These are phyloP conservation scores for Lumnitzera littorea DNA, from an alignment of 345 rosid species.

Conservation along the genomic window DNA sequence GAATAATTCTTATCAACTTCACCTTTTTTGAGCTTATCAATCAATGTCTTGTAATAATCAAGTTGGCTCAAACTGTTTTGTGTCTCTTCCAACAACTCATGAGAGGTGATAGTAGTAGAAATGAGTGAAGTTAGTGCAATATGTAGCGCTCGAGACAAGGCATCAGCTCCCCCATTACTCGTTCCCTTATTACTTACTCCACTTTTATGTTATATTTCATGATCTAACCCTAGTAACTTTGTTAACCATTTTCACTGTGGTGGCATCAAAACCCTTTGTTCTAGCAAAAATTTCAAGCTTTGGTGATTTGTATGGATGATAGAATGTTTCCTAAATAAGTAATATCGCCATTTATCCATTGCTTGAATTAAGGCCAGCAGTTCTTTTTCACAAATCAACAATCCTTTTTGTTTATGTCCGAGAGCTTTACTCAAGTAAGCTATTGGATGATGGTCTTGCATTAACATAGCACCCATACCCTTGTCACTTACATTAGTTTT, in stretches of 20 bases:
- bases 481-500: neutral
- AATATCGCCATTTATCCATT: neutral
- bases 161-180: neutral
- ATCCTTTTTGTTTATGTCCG: neutral
- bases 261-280: neutral
- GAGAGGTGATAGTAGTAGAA: no score
- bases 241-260: neutral
- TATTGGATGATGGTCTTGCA: neutral
- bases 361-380: neutral
- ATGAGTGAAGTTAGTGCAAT: no score
- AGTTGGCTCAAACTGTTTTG: neutral
- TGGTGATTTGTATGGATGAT: neutral
- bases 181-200: neutral
- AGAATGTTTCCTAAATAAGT: neutral
- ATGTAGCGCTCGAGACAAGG: neutral
- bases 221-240: neutral
- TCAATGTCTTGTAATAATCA: no score
- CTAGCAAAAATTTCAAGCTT: neutral
- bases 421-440: neutral
- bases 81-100: neutral
- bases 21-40: no score
- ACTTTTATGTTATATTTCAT: neutral
- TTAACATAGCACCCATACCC: neutral
- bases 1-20: no score
- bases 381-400: neutral